Percentiles rank a stretch among this genome's conserved stretches.
Evolutionary conservation across 2,329 filamentous ascomycete species (phyloP).

Genomic region (Ceratocystis papillata): DNA sequence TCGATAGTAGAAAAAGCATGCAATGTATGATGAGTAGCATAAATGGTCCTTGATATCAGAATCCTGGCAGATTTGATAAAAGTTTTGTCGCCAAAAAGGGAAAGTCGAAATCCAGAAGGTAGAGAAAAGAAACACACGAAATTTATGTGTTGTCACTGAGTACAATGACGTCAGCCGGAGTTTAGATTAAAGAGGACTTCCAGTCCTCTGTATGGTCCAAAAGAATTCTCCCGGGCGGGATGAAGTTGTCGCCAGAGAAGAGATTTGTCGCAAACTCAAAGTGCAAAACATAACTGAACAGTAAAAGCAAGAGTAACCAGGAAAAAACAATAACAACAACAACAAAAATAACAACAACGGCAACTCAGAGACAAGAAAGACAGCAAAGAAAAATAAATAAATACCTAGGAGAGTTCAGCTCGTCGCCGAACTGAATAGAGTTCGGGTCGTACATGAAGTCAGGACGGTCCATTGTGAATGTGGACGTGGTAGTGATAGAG

Average conservation of each 20-base stretch:
- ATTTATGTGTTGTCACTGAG: conserved; percentile 11
- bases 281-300: conserved; percentile 29
- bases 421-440: conserved; percentile 42
- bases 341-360: conserved; percentile 25
- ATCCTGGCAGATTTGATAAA: not conserved
- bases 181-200: conserved; percentile 10
- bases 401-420: conserved; percentile 52
- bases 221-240: conserved; percentile 5
- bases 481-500: not conserved
- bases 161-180: not conserved
- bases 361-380: conserved; percentile 31
- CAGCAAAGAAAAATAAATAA: conserved; percentile 40
- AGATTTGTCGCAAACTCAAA: conserved; percentile 28
- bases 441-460: conserved; percentile 22
- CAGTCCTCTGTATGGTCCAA: conserved; percentile 10
- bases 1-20: conserved; percentile 1
- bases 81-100: conserved; percentile 14
- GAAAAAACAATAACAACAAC: conserved; percentile 20
- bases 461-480: conserved; percentile 19
- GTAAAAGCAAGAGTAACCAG: conserved; percentile 24
- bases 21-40: not conserved
- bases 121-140: conserved; percentile 8
- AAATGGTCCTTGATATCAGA: conserved; percentile 15
- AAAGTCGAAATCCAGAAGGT: conserved; percentile 7
- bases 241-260: conserved; percentile 7